Evolutionary conservation across 2,329 filamentous ascomycete species (phyloP).

Genomic region (Teratosphaeria destructans): DNA sequence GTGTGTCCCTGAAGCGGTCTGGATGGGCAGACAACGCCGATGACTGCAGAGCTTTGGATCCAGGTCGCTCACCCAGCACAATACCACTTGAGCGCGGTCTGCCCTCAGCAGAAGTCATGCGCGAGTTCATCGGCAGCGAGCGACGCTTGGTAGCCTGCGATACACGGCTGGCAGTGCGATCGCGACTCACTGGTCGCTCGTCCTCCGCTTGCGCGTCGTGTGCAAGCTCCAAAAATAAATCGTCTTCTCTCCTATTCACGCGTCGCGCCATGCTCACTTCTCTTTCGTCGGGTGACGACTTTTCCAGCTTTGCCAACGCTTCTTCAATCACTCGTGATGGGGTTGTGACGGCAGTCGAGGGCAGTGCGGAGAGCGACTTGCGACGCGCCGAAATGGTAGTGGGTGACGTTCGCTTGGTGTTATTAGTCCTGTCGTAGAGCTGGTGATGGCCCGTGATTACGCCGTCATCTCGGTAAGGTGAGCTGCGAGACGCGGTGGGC

Average conservation of each 20-base stretch:
- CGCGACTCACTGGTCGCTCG: not conserved
- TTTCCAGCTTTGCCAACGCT: not conserved
- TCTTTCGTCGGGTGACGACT: not conserved
- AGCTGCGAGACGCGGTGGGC: not conserved
- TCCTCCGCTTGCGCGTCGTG: conserved; percentile 4
- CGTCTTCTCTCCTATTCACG: conserved; percentile 1
- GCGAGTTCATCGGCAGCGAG: conserved; percentile 4
- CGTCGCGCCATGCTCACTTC: conserved; percentile 2
- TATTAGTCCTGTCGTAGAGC: not conserved
- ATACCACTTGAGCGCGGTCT: conserved; percentile 14
- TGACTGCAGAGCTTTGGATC: conserved; percentile 6
- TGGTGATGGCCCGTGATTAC: not conserved
- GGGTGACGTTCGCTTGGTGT: not conserved
- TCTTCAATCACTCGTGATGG: not conserved
- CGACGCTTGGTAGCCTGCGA: conserved; percentile 41
- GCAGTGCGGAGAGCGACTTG: not conserved
- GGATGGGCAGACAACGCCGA: not conserved
- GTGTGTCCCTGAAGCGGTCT: not conserved
- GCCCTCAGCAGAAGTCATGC: conserved; percentile 4
- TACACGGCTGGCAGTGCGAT: conserved; percentile 3
- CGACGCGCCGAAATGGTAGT: not conserved
- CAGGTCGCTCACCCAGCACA: conserved; percentile 7
- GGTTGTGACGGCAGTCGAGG: not conserved
- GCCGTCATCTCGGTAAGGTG: not conserved
- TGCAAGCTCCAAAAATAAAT: conserved; percentile 11